A percentile compares a stretch with the other conserved stretches of the same genome.
Conservation (phyloP, 1,284 basidiomycete genomes). For the Gomphus bonarii region DNA sequence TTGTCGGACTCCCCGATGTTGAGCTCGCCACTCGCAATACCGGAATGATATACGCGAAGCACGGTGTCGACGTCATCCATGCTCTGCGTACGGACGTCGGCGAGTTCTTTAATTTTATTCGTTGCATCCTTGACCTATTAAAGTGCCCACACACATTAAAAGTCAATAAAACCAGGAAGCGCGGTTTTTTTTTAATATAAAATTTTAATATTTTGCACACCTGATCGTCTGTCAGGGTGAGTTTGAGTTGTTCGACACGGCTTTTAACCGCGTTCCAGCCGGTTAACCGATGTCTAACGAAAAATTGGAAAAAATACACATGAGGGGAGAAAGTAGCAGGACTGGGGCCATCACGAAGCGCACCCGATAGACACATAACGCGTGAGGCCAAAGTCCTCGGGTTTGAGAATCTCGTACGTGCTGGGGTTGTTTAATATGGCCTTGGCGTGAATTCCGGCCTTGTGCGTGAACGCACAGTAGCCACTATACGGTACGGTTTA, state of each 20-base stretch:
- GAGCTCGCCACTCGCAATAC: constrained; percentile 79
- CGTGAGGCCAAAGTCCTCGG: constrained; percentile 95
- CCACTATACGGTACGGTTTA: constrained; percentile 45
- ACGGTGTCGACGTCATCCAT: constrained; percentile 99
- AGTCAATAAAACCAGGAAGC: neutral
- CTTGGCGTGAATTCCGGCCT: constrained; percentile 99
- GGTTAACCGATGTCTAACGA: constrained; percentile 74
- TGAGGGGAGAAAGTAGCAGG: neutral
- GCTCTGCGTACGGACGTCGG: constrained; percentile 94
- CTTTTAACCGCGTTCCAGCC: constrained; percentile 99
- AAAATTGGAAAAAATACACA: too few species aligned
- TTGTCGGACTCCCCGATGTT: constrained; percentile 83
- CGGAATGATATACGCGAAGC: constrained; percentile 89
- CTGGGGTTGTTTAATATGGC: constrained; percentile 99
- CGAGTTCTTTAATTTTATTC: constrained; percentile 98
- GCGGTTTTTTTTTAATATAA: neutral
- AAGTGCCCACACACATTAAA: too few species aligned
- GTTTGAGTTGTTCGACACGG: constrained; percentile 92
- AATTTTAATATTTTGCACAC: constrained; percentile 25
- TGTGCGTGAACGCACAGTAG: constrained; percentile 99
- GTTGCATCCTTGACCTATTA: constrained; percentile 90
- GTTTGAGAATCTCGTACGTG: constrained; percentile 97
- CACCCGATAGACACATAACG: constrained; percentile 97
- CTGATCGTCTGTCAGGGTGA: constrained; percentile 79
- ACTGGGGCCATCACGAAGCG: constrained; percentile 17